Evolutionary conservation across 257 asterid genomes (phyloP), one percentile per base, ranked within the genome.

Genomic region (Apocynum venetum): DNA sequence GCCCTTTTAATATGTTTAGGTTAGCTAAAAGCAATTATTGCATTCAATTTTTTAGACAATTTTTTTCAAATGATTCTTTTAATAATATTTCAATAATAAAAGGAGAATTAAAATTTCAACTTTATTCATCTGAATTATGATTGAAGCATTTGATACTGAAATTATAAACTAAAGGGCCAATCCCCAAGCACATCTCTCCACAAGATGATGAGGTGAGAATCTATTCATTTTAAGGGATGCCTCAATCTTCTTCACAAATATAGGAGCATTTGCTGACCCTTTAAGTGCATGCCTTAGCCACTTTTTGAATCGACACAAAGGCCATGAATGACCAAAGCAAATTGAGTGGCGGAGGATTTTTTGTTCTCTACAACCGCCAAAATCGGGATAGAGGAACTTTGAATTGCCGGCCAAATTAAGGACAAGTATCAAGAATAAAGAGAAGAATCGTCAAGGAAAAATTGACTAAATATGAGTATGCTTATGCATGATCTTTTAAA

Each of bases 321-420:
- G 64, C 76, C 76, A 65, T 72, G 72, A 63, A 79, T 64, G 73
- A 78, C 69, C 67, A 73, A 72, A 75, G 78, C 72, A 82, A 76
- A 57, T 73, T 46, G 61, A 78, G 82, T 82, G 88, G 85, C 77
- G 14, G 60, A 63, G 52, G 71, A 77, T 79, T 69, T 71, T 74
- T 83, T 70, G 76, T 43, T 63, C 77, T 71, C 74, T 48, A 25
- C 68, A 55, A 76, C 83, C 75, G 76, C 74, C 82, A 64, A 80
- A 77, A 76, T 82, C 61, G 71, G 80, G 76, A 64, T 41, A 52
- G 47, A 79, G 47, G 52, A 60, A n/a, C 78, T 56, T 36, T 60
- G 55, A 17, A 25, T 67, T 74, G 79, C 79, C 64, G 79, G 53
- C 56, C 35, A 74, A 67, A 67, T 15, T 47, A 35, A 67, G 65